A percentile compares a stretch with the other conserved stretches of the same genome.
Evolutionary conservation across 768 basidiomycete species (phyloP).

Genomic region (Mycena filopes): DNA sequence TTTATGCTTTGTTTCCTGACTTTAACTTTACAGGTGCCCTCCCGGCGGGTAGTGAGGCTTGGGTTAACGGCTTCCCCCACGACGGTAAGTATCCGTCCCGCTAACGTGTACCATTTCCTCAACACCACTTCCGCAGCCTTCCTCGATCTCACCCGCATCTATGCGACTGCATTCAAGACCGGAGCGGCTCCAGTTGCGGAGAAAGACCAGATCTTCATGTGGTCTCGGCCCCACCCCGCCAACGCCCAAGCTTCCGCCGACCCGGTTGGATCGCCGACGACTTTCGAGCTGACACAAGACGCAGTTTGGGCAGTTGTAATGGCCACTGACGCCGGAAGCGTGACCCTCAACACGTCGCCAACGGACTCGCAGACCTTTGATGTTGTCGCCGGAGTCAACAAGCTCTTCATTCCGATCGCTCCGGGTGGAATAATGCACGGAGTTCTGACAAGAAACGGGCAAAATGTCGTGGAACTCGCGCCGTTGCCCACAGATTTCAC

Average conservation of each 20-base stretch:
- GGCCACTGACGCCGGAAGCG: constrained; percentile 63
- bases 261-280: constrained; percentile 63
- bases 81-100: constrained; percentile 45
- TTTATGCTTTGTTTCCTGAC: no score
- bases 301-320: constrained; percentile 77
- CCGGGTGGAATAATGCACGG: constrained; percentile 63
- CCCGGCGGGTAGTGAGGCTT: constrained; percentile 73
- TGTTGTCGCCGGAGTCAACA: constrained; percentile 68
- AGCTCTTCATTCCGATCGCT: constrained; percentile 67
- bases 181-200: constrained; percentile 67
- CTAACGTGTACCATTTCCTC: constrained; percentile 15
- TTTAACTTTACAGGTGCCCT: constrained; percentile 55
- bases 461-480: constrained; percentile 55
- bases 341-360: constrained; percentile 64
- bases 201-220: constrained; percentile 73
- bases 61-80: constrained; percentile 77
- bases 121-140: constrained; percentile 54
- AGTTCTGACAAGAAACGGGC: constrained; percentile 59
- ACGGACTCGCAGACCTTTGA: constrained; percentile 54
- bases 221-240: constrained; percentile 76
- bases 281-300: constrained; percentile 70
- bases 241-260: constrained; percentile 66
- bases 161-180: constrained; percentile 77
- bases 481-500: constrained; percentile 57
- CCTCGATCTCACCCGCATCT: constrained; percentile 74